A percentile compares a stretch with the other conserved stretches of the same genome.
Evolutionary conservation across 805 yeast genomes (phyloP).

Genomic region (Candida fluviatilis): DNA sequence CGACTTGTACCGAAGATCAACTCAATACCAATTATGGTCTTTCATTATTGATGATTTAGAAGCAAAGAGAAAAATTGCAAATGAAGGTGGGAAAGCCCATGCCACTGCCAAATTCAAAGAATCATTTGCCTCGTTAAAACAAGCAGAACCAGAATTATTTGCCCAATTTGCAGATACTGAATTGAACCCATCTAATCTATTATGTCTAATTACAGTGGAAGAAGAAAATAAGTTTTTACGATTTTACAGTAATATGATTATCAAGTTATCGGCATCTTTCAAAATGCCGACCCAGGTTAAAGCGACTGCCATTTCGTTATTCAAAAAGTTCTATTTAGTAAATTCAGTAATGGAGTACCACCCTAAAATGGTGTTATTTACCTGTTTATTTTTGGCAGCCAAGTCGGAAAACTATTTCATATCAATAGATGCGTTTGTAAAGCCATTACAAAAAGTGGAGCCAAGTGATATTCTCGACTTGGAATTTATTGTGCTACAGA

Average conservation of each 20-base stretch:
- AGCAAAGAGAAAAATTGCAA: conserved; percentile 44
- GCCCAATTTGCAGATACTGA: conserved; percentile 19
- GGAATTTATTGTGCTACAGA: conserved; percentile 73
- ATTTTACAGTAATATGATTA: conserved; percentile 69
- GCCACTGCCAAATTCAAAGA: conserved; percentile 29
- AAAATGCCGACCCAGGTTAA: conserved; percentile 84
- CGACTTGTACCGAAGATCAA: conserved; percentile 81
- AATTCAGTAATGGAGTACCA: conserved; percentile 84
- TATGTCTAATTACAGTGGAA: conserved; percentile 48
- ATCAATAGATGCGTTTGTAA: conserved; percentile 74
- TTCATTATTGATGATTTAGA: conserved; percentile 58
- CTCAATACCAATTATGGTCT: conserved; percentile 87
- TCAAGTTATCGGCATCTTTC: conserved; percentile 66
- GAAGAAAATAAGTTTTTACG: conserved; percentile 70
- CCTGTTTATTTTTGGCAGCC: conserved; percentile 83
- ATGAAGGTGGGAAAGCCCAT: conserved; percentile 48
- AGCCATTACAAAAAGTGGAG: conserved; percentile 62
- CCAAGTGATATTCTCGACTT: conserved; percentile 66
- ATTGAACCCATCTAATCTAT: conserved; percentile 28
- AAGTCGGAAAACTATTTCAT: conserved; percentile 90
- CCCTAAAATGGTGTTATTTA: conserved; percentile 72
- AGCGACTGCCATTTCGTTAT: conserved; percentile 81
- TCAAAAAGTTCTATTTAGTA: conserved; percentile 73
- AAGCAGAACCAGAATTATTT: conserved; percentile 26
- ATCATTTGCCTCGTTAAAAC: conserved; percentile 14